Evolutionary conservation across 129 eudicot genomes (phyloP).

Genomic region (Lactuca saligna): DNA sequence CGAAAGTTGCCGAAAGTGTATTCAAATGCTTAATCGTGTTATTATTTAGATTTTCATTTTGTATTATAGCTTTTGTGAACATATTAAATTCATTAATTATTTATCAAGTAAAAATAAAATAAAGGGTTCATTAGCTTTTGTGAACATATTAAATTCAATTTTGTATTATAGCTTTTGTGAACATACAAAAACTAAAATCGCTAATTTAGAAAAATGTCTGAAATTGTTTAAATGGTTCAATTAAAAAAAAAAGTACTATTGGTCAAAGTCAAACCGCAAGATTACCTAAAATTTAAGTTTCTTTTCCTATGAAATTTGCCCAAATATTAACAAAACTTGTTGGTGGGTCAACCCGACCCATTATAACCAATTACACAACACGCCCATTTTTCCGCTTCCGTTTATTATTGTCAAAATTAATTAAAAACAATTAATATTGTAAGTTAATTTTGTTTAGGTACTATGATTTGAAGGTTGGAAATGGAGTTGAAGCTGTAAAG

Average conservation of each 20-base stretch:
- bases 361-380: neutral
- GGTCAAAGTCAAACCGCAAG: neutral
- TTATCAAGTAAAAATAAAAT: neutral
- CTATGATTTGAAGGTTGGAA: conserved; percentile 92
- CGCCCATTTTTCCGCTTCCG: neutral
- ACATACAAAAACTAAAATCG: too few species aligned
- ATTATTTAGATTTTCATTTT: too few species aligned
- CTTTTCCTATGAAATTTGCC: too few species aligned
- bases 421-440: neutral
- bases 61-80: neutral
- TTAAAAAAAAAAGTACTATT: neutral
- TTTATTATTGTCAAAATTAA: neutral
- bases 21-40: too few species aligned
- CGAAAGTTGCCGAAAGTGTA: neutral
- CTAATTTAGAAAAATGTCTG: too few species aligned
- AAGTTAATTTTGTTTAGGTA: conserved; percentile 45
- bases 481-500: conserved; percentile 82
- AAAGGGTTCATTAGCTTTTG: too few species aligned
- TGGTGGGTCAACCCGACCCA: neutral
- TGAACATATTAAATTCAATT: too few species aligned
- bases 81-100: too few species aligned
- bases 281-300: too few species aligned
- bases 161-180: too few species aligned
- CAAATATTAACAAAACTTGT: neutral
- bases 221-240: too few species aligned